Conservation (phyloP, 495 filamentous ascomycete genomes). For the Trichoderma orchidacearum region DNA sequence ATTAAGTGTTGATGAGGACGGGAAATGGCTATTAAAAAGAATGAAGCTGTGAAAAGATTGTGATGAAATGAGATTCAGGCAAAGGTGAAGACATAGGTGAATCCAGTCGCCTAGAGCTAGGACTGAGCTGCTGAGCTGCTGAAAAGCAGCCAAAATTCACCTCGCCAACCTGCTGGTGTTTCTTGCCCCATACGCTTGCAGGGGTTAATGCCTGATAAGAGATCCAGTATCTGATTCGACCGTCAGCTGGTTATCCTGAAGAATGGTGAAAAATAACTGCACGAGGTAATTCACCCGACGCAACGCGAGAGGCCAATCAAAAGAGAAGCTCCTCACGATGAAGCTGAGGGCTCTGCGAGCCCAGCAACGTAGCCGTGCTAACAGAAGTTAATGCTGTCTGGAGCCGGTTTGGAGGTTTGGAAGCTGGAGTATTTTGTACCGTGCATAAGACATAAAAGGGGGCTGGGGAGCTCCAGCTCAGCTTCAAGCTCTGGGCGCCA, state of each 20-base stretch:
- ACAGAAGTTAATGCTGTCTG: neutral
- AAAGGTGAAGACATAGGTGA: neutral
- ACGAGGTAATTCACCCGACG: neutral
- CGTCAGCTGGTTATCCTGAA: neutral
- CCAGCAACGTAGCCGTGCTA: neutral
- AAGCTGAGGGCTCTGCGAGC: neutral
- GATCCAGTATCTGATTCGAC: neutral
- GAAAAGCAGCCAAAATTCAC: neutral
- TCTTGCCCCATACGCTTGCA: neutral
- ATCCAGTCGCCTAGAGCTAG: too few relatives aligned
- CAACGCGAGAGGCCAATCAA: neutral
- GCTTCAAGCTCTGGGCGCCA: neutral
- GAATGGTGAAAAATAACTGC: neutral
- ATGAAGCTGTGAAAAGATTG: too few relatives aligned
- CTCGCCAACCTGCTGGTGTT: neutral
- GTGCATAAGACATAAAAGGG: neutral
- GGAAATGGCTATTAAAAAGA: too few relatives aligned
- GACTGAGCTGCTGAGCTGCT: neutral
- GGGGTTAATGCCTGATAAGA: neutral
- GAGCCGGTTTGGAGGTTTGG: neutral
- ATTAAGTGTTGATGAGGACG: too few relatives aligned
- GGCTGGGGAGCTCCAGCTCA: neutral
- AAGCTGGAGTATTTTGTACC: neutral
- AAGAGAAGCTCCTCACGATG: neutral
- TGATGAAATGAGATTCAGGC: too few relatives aligned